Evolutionary conservation across 2,329 filamentous ascomycete species (phyloP), one percentile per base, ranked within the genome.

Genomic region (Fusarium decemcellulare): DNA sequence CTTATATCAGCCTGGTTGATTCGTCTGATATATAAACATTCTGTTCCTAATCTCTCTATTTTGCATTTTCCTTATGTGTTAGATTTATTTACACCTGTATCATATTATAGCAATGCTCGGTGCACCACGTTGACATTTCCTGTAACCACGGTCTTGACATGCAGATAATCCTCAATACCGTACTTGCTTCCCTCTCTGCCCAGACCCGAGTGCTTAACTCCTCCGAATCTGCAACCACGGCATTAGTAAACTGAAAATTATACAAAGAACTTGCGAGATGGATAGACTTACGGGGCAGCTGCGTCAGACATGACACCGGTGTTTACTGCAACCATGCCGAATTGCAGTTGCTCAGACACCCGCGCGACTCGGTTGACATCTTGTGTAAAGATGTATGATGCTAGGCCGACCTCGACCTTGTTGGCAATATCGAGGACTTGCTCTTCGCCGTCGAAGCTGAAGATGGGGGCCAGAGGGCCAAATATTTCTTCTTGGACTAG

Each of bases 371-470:
- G 72, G 52, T 78, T 75, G 5, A 83, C 59, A 72, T 85, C 79
- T 64, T 76, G 75, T 11, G 81, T 91, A 80, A 90, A 93, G 81
- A 94, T 92, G 80, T 94, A 94, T 0, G 90, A 90, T 2, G 92
- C 92, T 15, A 94, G 84, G 4, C 92, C 92, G 23, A 94, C 91
- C 59, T 93, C 89, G 18, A 0, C 90, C 16, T 81, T 81, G 76
- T 94, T 94, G 2, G 92, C 92, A 51, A 90, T 81, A 54, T 86
- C 84, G 30, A 93, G 85, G 16, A 93, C 92, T 65, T 94, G 91
- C 50, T 90, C 88, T 76, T 94, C 92, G 0, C 87, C 85, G 76
- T 92, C 90, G 68, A 93, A 90, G 36, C 48, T 51, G 4, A 51
- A 51, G 4, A 51, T 51, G 48, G 48, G 48, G 0, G 48, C 48